Conservation (phyloP, 2,329 filamentous ascomycete genomes). For the Lecanosticta acicola region DNA sequence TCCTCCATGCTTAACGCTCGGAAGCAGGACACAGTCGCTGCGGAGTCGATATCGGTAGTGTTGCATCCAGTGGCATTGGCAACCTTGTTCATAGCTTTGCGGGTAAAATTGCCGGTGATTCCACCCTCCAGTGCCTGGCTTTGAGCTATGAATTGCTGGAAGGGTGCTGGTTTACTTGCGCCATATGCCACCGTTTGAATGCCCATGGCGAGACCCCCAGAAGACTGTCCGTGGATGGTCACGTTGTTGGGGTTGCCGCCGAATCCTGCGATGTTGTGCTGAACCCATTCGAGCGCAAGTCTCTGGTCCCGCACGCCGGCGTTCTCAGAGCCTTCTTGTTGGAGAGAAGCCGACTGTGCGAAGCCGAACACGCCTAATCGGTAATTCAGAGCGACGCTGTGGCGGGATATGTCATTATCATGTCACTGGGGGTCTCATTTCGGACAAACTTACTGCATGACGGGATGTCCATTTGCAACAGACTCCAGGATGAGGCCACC, state of each 20-base stretch:
- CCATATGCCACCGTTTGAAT: constrained; percentile 49
- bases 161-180: constrained; percentile 40
- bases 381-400: constrained; percentile 22
- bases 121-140: constrained; percentile 50
- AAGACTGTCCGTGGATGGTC: constrained; percentile 38
- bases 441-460: constrained; percentile 31
- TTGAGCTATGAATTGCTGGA: constrained; percentile 44
- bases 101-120: constrained; percentile 42
- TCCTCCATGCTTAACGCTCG: constrained; percentile 39
- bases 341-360: constrained; percentile 31
- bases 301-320: constrained; percentile 54
- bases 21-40: constrained; percentile 45
- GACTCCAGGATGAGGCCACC: constrained; percentile 46
- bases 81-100: constrained; percentile 43
- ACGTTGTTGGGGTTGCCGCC: constrained; percentile 50
- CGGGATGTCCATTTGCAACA: constrained; percentile 38
- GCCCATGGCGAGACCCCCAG: constrained; percentile 28
- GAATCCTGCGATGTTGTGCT: constrained; percentile 53
- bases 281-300: constrained; percentile 55
- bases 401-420: too few species aligned
- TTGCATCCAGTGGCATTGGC: constrained; percentile 43
- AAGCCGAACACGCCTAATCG: constrained; percentile 38
- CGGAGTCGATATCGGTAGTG: constrained; percentile 35
- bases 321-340: constrained; percentile 32
- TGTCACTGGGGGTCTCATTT: too few species aligned